Evolutionary conservation across 2,329 filamentous ascomycete genomes (phyloP).

Genomic region (Stachybotrys chartarum): DNA sequence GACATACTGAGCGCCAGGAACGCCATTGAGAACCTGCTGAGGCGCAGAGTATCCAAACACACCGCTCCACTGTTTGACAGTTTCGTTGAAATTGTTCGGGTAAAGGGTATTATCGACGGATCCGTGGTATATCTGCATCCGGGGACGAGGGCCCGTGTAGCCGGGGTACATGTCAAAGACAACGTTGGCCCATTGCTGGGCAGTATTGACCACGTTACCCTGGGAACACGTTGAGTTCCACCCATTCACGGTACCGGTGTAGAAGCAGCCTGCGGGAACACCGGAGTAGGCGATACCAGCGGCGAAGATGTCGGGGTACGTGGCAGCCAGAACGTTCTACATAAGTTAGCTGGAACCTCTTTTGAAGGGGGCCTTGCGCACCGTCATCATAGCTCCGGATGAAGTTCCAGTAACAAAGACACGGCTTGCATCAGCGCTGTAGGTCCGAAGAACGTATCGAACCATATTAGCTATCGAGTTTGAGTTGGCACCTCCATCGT

Average conservation of each 20-base stretch:
- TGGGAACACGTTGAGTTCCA: slow-evolving; percentile 51
- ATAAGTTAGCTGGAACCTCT: slow-evolving; percentile 5
- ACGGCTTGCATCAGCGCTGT: slow-evolving; percentile 36
- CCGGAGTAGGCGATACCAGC: slow-evolving; percentile 45
- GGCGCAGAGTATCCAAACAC: slow-evolving; percentile 35
- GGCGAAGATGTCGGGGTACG: slow-evolving; percentile 48
- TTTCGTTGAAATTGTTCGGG: slow-evolving; percentile 49
- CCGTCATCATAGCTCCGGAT: slow-evolving; percentile 17
- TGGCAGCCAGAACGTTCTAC: slow-evolving; percentile 39
- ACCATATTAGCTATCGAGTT: slow-evolving; percentile 49
- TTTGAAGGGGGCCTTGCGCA: slow-evolving; percentile 3
- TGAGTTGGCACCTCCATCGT: slow-evolving; percentile 43
- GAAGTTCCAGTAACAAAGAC: slow-evolving; percentile 38
- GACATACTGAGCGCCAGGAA: slow-evolving; percentile 28
- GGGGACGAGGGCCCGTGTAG: slow-evolving; percentile 40
- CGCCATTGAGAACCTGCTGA: slow-evolving; percentile 19
- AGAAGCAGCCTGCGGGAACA: slow-evolving; percentile 48
- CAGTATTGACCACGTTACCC: slow-evolving; percentile 36
- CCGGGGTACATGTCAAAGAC: slow-evolving; percentile 41
- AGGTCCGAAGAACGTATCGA: slow-evolving; percentile 37
- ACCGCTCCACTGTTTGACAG: slow-evolving; percentile 48
- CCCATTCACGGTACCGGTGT: slow-evolving; percentile 30
- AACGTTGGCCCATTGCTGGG: slow-evolving; percentile 31
- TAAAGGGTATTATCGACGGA: slow-evolving; percentile 40
- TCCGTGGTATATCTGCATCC: slow-evolving; percentile 55